phyloP scores from a whole-genome alignment of 768 basidiomycete species.

The Hysterangium stoloniferum region DNA sequence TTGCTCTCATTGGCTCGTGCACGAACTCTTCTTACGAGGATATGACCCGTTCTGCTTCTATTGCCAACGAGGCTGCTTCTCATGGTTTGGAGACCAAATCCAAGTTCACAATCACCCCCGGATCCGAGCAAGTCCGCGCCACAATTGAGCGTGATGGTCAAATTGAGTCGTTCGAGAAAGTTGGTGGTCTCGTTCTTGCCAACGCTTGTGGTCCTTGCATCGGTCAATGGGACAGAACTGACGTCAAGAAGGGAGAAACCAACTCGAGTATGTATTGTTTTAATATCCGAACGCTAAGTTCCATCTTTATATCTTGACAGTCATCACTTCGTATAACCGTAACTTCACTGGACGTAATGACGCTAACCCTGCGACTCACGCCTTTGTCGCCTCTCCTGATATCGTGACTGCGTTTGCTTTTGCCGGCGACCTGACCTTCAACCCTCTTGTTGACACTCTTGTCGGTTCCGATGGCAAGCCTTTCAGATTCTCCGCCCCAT shows the following conservation, averaged over 20 bases:
- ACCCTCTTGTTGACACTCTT: conserved; percentile 89
- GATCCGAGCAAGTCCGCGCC: conserved; percentile 96
- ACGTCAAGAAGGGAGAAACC: conserved; percentile 92
- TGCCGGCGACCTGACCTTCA: conserved; percentile 91
- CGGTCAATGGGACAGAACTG: conserved; percentile 96
- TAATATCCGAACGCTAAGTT: neutral
- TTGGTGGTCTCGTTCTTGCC: conserved; percentile 90
- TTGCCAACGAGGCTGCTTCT: conserved; percentile 78
- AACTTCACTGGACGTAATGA: conserved; percentile 99
- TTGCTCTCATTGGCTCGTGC: conserved; percentile 97
- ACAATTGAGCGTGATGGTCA: conserved; percentile 96
- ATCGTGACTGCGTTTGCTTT: conserved; percentile 96
- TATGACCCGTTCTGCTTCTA: conserved; percentile 95
- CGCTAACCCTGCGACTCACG: conserved; percentile 98
- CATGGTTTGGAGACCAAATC: conserved; percentile 88
- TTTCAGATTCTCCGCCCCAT: conserved; percentile 94
- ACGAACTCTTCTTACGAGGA: conserved; percentile 99
- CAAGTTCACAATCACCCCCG: conserved; percentile 97
- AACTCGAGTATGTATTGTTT: conserved; percentile 74
- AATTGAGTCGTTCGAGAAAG: conserved; percentile 77
- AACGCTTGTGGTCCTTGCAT: conserved; percentile 99
- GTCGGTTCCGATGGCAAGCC: conserved; percentile 86
- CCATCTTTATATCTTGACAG: conserved; percentile 27
- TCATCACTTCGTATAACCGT: conserved; percentile 99
- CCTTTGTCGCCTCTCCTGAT: conserved; percentile 90